Evolutionary conservation across 164 flowering plant genomes (phyloP), one percentile per base, ranked within the genome.

Genomic region (Paratinospora sagittata): DNA sequence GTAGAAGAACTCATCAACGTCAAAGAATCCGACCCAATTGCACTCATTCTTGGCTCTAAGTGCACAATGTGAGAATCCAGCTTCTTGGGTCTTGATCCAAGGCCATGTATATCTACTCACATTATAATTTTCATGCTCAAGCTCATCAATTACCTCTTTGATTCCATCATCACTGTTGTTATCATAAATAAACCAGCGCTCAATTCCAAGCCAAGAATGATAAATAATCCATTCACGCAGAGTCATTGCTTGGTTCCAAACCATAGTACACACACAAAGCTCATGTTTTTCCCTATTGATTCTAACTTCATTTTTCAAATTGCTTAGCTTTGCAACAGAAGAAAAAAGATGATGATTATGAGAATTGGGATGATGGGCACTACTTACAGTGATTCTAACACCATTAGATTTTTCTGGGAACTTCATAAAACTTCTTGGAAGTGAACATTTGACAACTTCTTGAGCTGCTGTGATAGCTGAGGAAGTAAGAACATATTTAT

Each of bases 81-180:
- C 97, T 78, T 92, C 97, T 76, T 92, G 97, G 1, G 94, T 85
- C 78, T 92, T 92, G 65, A 92, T 82, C 96, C 97, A 92, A 1
- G 97, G 96, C 96, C 96, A 92, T 27, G 74, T 75, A 57, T 84
- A 91, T 69, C 94, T 80, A 36, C 81, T 88, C 3, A 92, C 87
- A 76, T 87, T 88, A 79, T 85, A 88, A 33, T 77, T 69, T 13
- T 78, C 79, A 13, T 16, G 62, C 9, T 83, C 76, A 3, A 92
- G 94, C 73, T 85, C 83, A 17, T 75, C 73, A 27, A 88, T 73
- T 57, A 83, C 87, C 8, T 89, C 82, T 36, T 84, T 75, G 17
- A 86, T 75, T 2, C 70, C 79, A 73, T 92, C 97, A 63, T 90
- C 89, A 67, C 97, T 92, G 70, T 92, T 89, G 77, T 92, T 92